Evolutionary conservation across 2,329 filamentous ascomycete genomes (phyloP), one percentile per base, ranked within the genome.

Genomic region (Fusarium sterilihyphosum): DNA sequence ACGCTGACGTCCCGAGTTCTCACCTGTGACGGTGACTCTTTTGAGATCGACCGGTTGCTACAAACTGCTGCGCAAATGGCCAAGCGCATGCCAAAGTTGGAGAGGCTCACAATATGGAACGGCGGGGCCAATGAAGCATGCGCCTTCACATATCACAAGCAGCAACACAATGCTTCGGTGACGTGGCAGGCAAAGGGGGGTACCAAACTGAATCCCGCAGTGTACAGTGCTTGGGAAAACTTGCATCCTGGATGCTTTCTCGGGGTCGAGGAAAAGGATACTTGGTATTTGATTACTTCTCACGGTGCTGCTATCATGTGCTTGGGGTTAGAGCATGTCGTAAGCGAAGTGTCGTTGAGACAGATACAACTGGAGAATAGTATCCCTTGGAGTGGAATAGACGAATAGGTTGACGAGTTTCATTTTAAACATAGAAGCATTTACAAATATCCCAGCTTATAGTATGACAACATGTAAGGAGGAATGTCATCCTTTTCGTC

Each of bases 331-430:
- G 33, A 52, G 5, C 63, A 61, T 50, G 69, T 74, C 18, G 44
- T 74, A 22, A 47, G 64, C 7, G 5, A 49, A 16, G 18, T 62
- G 12, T 73, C 65, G 8, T 37, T 74, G 37, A 24, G 40, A 29
- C 72, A 75, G 40, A 75, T 75, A 57, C 54, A 44, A 2, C 44
- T 11, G 44, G 73, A 71, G 44, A 62, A 65, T n/a, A 26, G 13
- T 33, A 17, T 41, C 14, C 29, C 44, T 44, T 31, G 33, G 33
- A 2, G 17, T 3, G 8, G 29, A 4, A 33, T 24, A 1, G 11
- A 9, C 22, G 11, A 24, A 13, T n/a, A 18, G 20, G 11, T 22
- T 2, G 7, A 17, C 14, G 9, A 14, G 7, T 9, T 8, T 9
- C 5, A 22, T 17, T 29, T 22, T 17, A 4, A 18, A 33, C 8